Base-by-base conservation (phyloP, 2,329 filamentous ascomycete species). In the Exophiala lecanii-corni region DNA sequence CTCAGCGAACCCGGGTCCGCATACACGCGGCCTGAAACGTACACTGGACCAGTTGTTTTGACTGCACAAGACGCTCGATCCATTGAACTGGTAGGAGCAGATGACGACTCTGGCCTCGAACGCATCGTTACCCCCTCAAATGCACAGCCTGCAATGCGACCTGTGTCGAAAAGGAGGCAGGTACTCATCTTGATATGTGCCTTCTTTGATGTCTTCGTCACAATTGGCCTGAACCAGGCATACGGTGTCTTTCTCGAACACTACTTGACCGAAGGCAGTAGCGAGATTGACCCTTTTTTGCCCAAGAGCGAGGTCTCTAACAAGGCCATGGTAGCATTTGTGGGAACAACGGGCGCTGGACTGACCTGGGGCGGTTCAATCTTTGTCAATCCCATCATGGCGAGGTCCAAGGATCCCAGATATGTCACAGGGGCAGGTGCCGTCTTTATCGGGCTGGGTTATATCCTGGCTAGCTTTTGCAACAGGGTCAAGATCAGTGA, bases 331-430 rank as follows among this genome's bases (percentile, higher is more conserved):
- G 59, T 74, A 13, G 67, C 69, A 4, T 73, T 75, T 53, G 65
- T 74, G 3, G 70, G 71, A 30, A 74, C 71, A 1, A 56, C 74
- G 6, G 71, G 68, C 33, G 65, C 65, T 13, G 71, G 72, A 1
- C 55, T 74, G 26, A 75, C 72, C 1, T 75, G 71, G 71, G 66
- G 60, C 3, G 70, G 71, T n/a, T 68, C 69, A 18, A 69, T 73
- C 26, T 50, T 71, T 17, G 65, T 74, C 5, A 74, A 74, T 51
- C 70, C 71, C 0, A 53, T 73, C 18, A 68, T 74, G 51, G 62
- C 67, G 5, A 64, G 71, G 4, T 60, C 69, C 9, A 63, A 66
- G 47, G 55, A 65, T 40, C 58, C 59, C 3, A 57, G 62, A 39
- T 58, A 57, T 2, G 62, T 73, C 28, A 71, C 70, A 6, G 55